These are phyloP conservation scores for Ogataea parapolymorpha DNA, from an alignment of 805 yeast genomes.

Conservation along the genomic window DNA sequence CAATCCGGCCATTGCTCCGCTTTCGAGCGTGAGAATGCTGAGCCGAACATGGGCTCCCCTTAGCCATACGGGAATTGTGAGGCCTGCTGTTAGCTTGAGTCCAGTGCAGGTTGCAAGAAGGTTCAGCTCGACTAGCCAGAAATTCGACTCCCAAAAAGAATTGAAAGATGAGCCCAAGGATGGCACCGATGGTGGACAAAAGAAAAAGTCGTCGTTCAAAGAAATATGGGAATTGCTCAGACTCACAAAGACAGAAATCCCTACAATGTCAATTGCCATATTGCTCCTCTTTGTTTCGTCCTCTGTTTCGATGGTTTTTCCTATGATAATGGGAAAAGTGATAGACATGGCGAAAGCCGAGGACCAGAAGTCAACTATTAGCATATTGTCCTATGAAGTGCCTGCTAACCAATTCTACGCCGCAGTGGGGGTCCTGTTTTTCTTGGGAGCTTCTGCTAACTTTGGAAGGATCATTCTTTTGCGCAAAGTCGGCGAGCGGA, in stretches of 20 bases:
- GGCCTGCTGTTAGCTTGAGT: neutral
- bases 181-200: neutral
- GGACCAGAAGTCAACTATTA: slow-evolving; percentile 20
- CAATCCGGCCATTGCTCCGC: neutral
- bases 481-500: slow-evolving; percentile 77
- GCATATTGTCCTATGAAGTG: slow-evolving; percentile 46
- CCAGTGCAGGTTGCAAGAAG: neutral
- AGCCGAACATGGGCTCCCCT: neutral
- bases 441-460: slow-evolving; percentile 74
- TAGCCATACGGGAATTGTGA: neutral
- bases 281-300: slow-evolving; percentile 65
- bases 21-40: neutral
- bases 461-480: slow-evolving; percentile 75
- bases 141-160: neutral
- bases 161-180: neutral
- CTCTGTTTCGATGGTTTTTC: slow-evolving; percentile 76
- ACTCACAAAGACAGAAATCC: slow-evolving; percentile 56
- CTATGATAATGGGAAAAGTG: slow-evolving; percentile 80
- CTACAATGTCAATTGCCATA: slow-evolving; percentile 59
- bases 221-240: slow-evolving; percentile 49
- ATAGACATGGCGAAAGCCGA: slow-evolving; percentile 59
- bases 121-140: neutral
- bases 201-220: slow-evolving; percentile 23
- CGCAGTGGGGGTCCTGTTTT: slow-evolving; percentile 58
- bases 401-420: slow-evolving; percentile 61